Evolutionary conservation across 768 basidiomycete species (phyloP), one percentile per base, ranked within the genome.

Genomic region (Lentinula lateritia): DNA sequence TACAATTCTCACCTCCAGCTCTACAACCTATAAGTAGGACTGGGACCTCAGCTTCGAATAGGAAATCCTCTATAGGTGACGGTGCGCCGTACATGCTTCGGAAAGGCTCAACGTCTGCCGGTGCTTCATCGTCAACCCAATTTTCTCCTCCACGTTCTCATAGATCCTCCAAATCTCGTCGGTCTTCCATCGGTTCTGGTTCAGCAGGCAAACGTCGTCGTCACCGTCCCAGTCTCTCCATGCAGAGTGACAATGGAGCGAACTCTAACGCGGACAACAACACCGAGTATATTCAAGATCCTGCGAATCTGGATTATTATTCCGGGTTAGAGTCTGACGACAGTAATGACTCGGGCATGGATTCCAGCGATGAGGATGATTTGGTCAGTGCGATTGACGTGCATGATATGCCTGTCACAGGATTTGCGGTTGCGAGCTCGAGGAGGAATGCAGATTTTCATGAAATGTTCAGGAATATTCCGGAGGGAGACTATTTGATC

Each of bases 381-480:
- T 61, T 82, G 62, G 79, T 78, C 64, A 60, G 63, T 13, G 72
- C 72, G 61, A 62, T 89, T 32, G 85, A 82, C 59, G 80, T 86
- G 54, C 86, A 89, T 58, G 90, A 92, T 68, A 92, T 93, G 13
- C 89, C 95, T 1, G 92, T 98, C 5, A 96, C 93, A 6, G 95
- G 96, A 2, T 99, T 98, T 71, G 95, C 97, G 0, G 95, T 98
- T 20, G 97, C 96, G 8, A 97, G 93, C 72, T 93, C 87, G 67
- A 93, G 93, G 71, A 77, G 97, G 58, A 98, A 98, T 69, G 86
- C 89, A 2, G 96, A 98, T 69, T 99, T 99, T 72, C 97, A 99
- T 69, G 90, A 94, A 65, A 72, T 98, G 68, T 98, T 99, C 73
- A 85, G 88, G 18, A 85, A 71, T 35, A 87, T 98, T 9, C 92